Conservation (phyloP, 441 rosid species). For the Metrosideros polymorpha region DNA sequence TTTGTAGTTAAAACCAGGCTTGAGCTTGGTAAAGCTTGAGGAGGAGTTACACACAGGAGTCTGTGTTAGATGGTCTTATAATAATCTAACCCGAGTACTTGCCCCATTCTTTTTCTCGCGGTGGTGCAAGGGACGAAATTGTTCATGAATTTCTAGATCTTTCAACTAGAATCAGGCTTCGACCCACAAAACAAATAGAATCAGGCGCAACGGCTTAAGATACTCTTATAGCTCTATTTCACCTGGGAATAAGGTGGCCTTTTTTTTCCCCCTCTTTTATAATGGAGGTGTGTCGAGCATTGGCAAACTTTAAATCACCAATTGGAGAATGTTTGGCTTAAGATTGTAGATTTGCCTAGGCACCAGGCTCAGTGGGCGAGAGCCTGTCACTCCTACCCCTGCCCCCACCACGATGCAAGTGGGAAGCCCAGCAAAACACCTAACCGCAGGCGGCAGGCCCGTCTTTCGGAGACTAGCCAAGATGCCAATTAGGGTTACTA, state of each 20-base stretch:
- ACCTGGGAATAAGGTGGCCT: neutral
- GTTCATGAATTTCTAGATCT: neutral
- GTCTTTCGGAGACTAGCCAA: neutral
- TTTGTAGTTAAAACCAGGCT: neutral
- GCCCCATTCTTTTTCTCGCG: neutral
- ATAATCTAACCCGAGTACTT: neutral
- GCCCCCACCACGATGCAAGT: neutral
- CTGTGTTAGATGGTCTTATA: neutral
- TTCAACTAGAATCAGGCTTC: neutral
- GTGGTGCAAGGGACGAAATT: neutral
- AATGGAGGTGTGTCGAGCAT: neutral
- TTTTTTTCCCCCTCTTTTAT: neutral
- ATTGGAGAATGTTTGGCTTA: neutral
- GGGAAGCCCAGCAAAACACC: neutral
- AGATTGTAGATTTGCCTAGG: neutral
- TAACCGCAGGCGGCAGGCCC: neutral
- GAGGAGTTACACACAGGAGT: neutral
- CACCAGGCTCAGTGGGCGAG: neutral
- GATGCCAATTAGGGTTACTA: neutral
- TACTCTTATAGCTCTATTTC: neutral
- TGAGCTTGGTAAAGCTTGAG: neutral
- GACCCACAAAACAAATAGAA: too few species aligned
- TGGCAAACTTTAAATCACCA: neutral
- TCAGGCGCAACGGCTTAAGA: neutral
- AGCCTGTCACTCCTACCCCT: neutral